Conservation (phyloP, 176 grass and related monocot species). For the Raddia distichophylla region DNA sequence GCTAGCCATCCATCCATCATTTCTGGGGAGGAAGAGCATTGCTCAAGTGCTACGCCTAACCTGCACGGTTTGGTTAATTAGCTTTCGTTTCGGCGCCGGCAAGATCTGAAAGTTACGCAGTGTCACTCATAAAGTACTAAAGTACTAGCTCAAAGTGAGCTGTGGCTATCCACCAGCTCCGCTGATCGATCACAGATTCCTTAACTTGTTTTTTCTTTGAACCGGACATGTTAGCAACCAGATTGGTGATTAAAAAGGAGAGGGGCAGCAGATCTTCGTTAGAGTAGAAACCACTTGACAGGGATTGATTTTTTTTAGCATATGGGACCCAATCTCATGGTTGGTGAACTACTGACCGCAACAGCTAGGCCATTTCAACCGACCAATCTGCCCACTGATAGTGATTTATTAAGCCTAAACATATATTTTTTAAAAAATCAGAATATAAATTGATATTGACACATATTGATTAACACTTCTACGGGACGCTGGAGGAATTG, state of each 20-base stretch:
- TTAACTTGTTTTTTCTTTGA: conserved; percentile 6
- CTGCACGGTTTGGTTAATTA: not conserved
- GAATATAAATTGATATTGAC: too few species aligned
- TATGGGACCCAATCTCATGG: conserved; percentile 32
- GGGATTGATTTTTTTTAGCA: conserved; percentile 39
- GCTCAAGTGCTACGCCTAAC: not conserved
- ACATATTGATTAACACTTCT: too few species aligned
- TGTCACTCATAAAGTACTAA: conserved; percentile 23
- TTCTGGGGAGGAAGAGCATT: not conserved
- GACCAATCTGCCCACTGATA: too few species aligned
- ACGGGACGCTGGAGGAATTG: too few species aligned
- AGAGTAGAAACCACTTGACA: conserved; percentile 31
- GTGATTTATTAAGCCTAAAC: not conserved
- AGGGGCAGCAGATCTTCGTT: not conserved
- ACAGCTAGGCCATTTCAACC: too few species aligned
- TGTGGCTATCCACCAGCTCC: conserved; percentile 34
- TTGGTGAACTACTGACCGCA: conserved; percentile 43
- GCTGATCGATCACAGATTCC: conserved; percentile 28
- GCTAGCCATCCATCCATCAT: conserved; percentile 12
- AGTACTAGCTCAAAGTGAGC: conserved; percentile 32
- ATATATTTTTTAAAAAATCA: too few species aligned
- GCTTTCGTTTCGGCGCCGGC: not conserved
- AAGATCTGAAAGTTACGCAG: not conserved
- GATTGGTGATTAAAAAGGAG: conserved; percentile 24
- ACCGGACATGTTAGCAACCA: conserved; percentile 50